These are phyloP conservation scores for Penicillium paxilli DNA, from an alignment of 495 filamentous ascomycete species.

Conservation along the genomic window DNA sequence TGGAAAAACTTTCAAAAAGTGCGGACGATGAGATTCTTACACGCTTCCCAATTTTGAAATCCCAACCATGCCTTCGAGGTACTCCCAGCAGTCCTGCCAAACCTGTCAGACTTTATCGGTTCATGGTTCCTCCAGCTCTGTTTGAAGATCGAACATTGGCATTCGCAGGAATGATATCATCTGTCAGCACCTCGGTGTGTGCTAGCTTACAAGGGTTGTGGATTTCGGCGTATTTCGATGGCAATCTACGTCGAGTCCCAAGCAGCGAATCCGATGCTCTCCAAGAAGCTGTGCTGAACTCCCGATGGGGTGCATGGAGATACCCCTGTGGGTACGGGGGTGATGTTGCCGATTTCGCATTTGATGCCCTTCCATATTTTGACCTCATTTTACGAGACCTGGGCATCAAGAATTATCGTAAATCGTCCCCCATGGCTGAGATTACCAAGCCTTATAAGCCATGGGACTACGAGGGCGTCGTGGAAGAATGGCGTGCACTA, in stretches of 20 bases:
- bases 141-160: not conserved
- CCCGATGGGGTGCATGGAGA: not conserved
- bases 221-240: constrained; percentile 4
- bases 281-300: not conserved
- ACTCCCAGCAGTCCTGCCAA: not conserved
- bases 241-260: not conserved
- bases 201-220: not conserved
- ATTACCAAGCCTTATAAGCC: too few relatives aligned
- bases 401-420: not conserved
- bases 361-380: constrained; percentile 2
- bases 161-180: constrained; percentile 3
- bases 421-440: not conserved
- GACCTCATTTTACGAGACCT: not conserved
- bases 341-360: not conserved
- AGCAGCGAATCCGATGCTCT: not conserved
- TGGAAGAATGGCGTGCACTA: too few relatives aligned
- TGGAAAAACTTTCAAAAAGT: not conserved
- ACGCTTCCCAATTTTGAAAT: not conserved
- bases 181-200: not conserved
- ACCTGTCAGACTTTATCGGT: not conserved
- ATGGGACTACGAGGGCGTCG: too few relatives aligned
- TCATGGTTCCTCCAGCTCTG: constrained; percentile 1
- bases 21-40: not conserved
- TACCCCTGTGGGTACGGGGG: constrained; percentile 1
- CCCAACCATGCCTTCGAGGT: not conserved